Percentiles rank a stretch among this genome's conserved stretches.
phyloP scores from a whole-genome alignment of 352 stramenopile genomes.

The Pythium rhizo-oryzae region DNA sequence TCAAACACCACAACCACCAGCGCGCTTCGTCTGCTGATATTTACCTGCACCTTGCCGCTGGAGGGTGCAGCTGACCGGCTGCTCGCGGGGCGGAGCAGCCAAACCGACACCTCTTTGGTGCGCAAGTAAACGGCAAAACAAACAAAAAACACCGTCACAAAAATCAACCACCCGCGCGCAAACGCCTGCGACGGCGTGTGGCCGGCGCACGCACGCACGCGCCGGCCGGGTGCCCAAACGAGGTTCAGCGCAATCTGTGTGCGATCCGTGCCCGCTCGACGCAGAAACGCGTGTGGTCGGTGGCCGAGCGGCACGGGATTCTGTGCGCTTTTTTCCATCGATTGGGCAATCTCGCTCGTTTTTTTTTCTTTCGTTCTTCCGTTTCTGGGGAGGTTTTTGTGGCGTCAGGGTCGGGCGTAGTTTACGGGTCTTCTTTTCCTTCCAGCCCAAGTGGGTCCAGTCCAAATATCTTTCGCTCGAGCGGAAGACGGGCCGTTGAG shows the following conservation, averaged over 20 bases:
- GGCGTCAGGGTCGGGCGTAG: background rate
- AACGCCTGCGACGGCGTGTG: constrained; percentile 17
- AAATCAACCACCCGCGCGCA: background rate
- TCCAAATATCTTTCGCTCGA: constrained; percentile 10
- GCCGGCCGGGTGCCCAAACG: constrained; percentile 16
- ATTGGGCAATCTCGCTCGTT: background rate
- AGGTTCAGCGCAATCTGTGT: constrained; percentile 1
- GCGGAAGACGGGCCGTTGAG: constrained; percentile 26
- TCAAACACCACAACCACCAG: constrained; percentile 1
- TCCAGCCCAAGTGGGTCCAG: constrained; percentile 18
- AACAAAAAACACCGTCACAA: background rate
- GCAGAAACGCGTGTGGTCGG: background rate
- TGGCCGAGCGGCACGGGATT: constrained; percentile 6
- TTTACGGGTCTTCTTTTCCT: constrained; percentile 6
- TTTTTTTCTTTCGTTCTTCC: constrained; percentile 6
- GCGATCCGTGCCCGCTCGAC: background rate
- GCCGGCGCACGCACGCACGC: constrained; percentile 11
- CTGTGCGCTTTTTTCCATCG: constrained; percentile 18
- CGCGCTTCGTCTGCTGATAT: constrained; percentile 14
- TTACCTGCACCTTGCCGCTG: background rate
- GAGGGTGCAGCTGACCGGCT: constrained; percentile 15
- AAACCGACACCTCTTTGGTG: constrained; percentile 8
- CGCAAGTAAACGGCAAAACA: background rate
- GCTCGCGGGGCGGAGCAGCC: constrained; percentile 4
- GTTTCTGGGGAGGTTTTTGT: constrained; percentile 2